Evolutionary conservation across 2,329 filamentous ascomycete genomes (phyloP), one percentile per base, ranked within the genome.

Genomic region (Verticillium dahliae): DNA sequence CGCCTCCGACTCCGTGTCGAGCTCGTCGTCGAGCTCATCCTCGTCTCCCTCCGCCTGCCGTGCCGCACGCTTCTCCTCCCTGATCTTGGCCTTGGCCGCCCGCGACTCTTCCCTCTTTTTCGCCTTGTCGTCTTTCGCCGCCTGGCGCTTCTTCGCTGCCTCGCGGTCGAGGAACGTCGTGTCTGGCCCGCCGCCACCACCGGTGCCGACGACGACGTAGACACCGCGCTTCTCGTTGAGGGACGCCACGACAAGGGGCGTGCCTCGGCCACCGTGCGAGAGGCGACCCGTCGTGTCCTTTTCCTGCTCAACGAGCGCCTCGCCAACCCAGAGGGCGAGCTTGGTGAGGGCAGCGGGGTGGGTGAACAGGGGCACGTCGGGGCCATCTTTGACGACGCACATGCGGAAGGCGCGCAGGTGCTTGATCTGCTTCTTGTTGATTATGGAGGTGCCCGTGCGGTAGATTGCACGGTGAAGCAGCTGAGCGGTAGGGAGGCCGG

Each of bases 311-410:
- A 89, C 85, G 55, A 98, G 88, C 0, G 95, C 95, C 75, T 98
- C 94, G 56, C 90, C 91, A 52, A 99, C 85, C 95, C 95, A 99
- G 3, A 97, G 81, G 0, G 94, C 93, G 14, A 99, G 83, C 74
- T 98, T 97, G 2, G 93, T 96, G 31, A 99, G 79, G 1, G 95
- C 95, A 6, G 93, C 91, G 0, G 95, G 93, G 70, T 98, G 94
- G 1, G 89, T 92, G 76, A 99, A 99, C 11, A 98, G 83, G n/a
- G 85, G 78, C 0, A 96, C 90, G 68, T 98, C 95, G 0, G 93
- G 92, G 0, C 94, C 92, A 70, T 98, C 95, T 72, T 96, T 97
- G 68, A 99, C 92, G 4, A 98, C 90, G 38, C 91, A 96, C 83
- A 99, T 92, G 58, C 95, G 90, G 74, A 98, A 99, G 0, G 94